Base-by-base conservation (phyloP, 139 green algal genomes). In the Deuterostichococcus epilithicus region DNA sequence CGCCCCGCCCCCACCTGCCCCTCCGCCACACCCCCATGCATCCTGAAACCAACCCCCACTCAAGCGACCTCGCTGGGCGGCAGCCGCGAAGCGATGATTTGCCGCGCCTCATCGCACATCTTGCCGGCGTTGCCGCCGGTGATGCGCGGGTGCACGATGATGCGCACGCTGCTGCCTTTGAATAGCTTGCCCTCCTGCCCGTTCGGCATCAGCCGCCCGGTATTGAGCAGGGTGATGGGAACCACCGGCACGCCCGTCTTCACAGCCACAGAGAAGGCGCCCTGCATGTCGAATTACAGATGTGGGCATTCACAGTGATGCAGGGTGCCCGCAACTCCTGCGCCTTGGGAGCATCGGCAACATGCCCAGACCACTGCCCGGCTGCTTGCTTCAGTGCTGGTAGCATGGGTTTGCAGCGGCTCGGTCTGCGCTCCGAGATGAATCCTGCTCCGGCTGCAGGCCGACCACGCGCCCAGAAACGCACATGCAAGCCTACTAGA, bases 241-340 rank as follows among this genome's bases (percentile, higher is more conserved):
- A 95, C 86, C n/a, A 96, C 86, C 6, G 90, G 89, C 30, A 92
- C 89, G 8, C 90, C 89, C 35, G 92, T 88, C 87, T 98, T 98
- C 45, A 88, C 90, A 0, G 95, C 96, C 45, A 98, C 86, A 26
- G 80, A 93, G 90, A 99, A 99, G 20, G 94, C 96, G 13, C 96
- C 94, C 87, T 92, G 90, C 80, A 69, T 23, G 26, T 33, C 15
- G 25, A 63, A 45, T 18, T 22, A 22, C 32, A 18, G 65, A n/a
- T 36, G 23, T 26, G 35, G 25, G 65, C 28, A 71, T 71, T 33
- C n/a, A 77, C 5, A 45, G 15, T 1, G 20, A 26, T 71, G 2
- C 23, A 39, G 15, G 34, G 28, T n/a, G 26, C 20, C 26, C 34
- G 18, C 1, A 33, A n/a, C n/a, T 30, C 66, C 26, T 71, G 1